phyloP scores from a whole-genome alignment of 768 basidiomycete species.

The Naganishia onofrii region DNA sequence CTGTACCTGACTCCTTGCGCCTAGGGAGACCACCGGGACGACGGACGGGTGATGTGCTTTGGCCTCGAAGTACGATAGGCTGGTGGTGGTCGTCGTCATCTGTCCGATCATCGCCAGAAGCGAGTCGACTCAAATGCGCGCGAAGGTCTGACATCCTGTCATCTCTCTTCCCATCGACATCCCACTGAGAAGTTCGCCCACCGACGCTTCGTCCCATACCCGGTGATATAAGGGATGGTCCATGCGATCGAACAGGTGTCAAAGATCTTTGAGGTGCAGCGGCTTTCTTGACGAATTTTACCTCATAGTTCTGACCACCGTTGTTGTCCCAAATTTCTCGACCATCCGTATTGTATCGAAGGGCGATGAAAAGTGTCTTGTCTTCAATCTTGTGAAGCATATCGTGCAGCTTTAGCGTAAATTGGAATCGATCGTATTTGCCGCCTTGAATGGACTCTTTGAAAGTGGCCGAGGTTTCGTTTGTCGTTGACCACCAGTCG shows the following conservation, averaged over 20 bases:
- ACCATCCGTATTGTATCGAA: constrained; percentile 64
- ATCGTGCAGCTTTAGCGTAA: constrained; percentile 63
- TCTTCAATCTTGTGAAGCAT: constrained; percentile 72
- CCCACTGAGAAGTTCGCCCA: constrained; percentile 48
- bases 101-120: constrained; percentile 47
- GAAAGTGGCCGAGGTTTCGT: constrained; percentile 80
- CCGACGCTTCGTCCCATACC: constrained; percentile 48
- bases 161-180: constrained; percentile 52
- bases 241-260: constrained; percentile 21
- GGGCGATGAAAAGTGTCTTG: constrained; percentile 74
- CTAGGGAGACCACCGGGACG: constrained; percentile 19
- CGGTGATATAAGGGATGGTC: constrained; percentile 36
- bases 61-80: constrained; percentile 14
- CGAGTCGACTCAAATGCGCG: constrained; percentile 67
- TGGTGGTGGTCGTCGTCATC: constrained; percentile 20
- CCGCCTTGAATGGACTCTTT: constrained; percentile 54
- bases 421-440: constrained; percentile 46
- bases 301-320: constrained; percentile 69
- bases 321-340: constrained; percentile 94
- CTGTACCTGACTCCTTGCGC: background rate
- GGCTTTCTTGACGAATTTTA: constrained; percentile 60
- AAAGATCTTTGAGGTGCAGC: background rate
- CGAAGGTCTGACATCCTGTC: constrained; percentile 64
- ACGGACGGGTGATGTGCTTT: constrained; percentile 17
- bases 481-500: constrained; percentile 93